These are phyloP conservation scores for Pythium chondricola DNA, from an alignment of 352 stramenopile genomes.

Conservation along the genomic window DNA sequence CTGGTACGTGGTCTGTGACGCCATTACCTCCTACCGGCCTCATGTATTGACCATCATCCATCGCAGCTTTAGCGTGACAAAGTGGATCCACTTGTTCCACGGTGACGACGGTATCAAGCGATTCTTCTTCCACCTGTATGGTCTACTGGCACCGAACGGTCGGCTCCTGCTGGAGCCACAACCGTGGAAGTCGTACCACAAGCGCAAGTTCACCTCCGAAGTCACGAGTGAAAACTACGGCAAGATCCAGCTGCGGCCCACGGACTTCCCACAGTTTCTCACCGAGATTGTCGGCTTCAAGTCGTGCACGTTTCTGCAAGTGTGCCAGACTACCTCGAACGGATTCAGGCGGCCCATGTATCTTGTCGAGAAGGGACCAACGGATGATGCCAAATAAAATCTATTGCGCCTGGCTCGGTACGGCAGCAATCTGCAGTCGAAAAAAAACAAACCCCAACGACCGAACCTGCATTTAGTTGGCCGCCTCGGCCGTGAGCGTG, in stretches of 20 bases:
- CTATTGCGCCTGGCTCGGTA: too few relatives aligned
- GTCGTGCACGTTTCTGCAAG: slow-evolving; percentile 62
- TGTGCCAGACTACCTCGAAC: slow-evolving; percentile 70
- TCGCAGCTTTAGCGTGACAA: slow-evolving; percentile 81
- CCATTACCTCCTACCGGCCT: background rate
- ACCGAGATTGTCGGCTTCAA: slow-evolving; percentile 52
- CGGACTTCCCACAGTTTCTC: slow-evolving; percentile 64
- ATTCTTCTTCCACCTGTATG: slow-evolving; percentile 64
- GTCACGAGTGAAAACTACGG: slow-evolving; percentile 62
- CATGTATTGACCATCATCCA: background rate
- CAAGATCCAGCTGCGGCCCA: slow-evolving; percentile 63
- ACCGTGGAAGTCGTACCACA: slow-evolving; percentile 85
- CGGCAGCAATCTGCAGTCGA: too few relatives aligned
- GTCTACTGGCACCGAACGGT: slow-evolving; percentile 55
- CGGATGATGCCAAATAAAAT: slow-evolving; percentile 1
- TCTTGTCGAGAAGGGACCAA: slow-evolving; percentile 50
- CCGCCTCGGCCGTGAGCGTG: slow-evolving; percentile 42
- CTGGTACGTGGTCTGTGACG: slow-evolving; percentile 34
- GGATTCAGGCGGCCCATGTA: slow-evolving; percentile 74
- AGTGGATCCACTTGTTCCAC: slow-evolving; percentile 89
- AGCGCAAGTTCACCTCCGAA: slow-evolving; percentile 81
- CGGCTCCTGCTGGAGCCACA: slow-evolving; percentile 82
- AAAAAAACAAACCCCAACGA: too few relatives aligned
- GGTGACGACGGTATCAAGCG: slow-evolving; percentile 78
- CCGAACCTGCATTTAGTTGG: slow-evolving; percentile 45